Conservation (phyloP, 2,329 filamentous ascomycete species). For the Trichoderma polysporum region DNA sequence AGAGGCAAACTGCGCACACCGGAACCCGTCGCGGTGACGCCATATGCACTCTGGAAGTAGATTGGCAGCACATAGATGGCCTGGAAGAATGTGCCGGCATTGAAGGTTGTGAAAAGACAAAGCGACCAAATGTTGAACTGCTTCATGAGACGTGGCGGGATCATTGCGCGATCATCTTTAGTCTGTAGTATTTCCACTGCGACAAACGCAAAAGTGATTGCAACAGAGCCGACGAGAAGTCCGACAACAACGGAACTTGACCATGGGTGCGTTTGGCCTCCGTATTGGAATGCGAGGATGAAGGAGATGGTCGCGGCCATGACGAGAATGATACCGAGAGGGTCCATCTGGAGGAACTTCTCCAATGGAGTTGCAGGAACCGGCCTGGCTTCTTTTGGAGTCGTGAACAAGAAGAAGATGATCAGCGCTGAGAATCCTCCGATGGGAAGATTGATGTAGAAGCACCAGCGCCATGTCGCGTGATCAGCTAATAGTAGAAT, state of each 20-base stretch:
- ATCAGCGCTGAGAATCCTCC: neutral
- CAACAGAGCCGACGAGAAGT: slow-evolving; percentile 36
- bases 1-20: slow-evolving; percentile 33
- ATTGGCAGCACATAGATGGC: slow-evolving; percentile 47
- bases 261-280: slow-evolving; percentile 33
- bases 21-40: slow-evolving; percentile 29
- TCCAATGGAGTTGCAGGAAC: slow-evolving; percentile 29
- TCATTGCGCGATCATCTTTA: slow-evolving; percentile 36
- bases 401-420: neutral
- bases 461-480: slow-evolving; percentile 35
- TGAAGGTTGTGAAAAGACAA: neutral
- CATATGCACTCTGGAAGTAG: slow-evolving; percentile 52
- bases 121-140: slow-evolving; percentile 25
- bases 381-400: slow-evolving; percentile 27
- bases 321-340: slow-evolving; percentile 26
- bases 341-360: slow-evolving; percentile 14
- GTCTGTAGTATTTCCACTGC: slow-evolving; percentile 33
- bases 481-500: neutral
- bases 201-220: slow-evolving; percentile 34
- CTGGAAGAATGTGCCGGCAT: neutral
- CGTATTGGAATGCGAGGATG: slow-evolving; percentile 47
- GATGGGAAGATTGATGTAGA: slow-evolving; percentile 18
- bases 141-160: slow-evolving; percentile 41
- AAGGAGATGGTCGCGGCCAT: slow-evolving; percentile 41
- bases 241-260: slow-evolving; percentile 33